Evolutionary conservation across 495 filamentous ascomycete species (phyloP), one percentile per base, ranked within the genome.

Genomic region (Parmelia sp.): DNA sequence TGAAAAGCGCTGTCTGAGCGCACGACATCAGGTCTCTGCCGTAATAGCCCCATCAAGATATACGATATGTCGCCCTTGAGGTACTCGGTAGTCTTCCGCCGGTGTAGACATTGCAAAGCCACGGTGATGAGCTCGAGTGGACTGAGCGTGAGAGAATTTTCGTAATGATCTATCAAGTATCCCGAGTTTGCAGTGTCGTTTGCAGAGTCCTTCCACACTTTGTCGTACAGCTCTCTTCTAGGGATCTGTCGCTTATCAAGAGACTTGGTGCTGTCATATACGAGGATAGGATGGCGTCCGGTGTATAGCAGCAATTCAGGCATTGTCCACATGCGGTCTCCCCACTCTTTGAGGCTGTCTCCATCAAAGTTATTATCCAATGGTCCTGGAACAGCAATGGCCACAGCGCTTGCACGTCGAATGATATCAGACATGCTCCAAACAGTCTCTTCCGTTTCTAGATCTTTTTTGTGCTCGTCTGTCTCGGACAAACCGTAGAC

Each of bases 11-110:
- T 71, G 60, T 82, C 80, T 12, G 68, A 53, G 70, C 27, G 80
- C 77, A 42, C 80, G n/a, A 76, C 23, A 51, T 65, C 60, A 72
- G 74, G 77, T 12, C 79, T 68, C 23, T 72, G 62, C 27, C 73
- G 71, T 14, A 80, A 68, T 21, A 82, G 73, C 6, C 77, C 76
- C 77, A 79, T 80, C 12, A 83, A 66, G 7, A 75, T 77, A 62
- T 82, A 83, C 14, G 74, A 67, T 17, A 73, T 68, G 60, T 83
- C 80, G 3, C 74, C 78, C 1, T n/a, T 15, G 4, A 69, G 44
- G 21, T 66, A 68, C 23, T 70, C 35, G 10, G 27, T 65, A 14
- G 68, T 73, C 2, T 68, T 40, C 10, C 73, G 68, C 12, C 60
- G 56, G 8, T 68, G 53, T 15, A 75, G 57, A 56, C 71, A 75